Conservation (phyloP, 179 eudicot genomes). For the Spergularia azorica region DNA sequence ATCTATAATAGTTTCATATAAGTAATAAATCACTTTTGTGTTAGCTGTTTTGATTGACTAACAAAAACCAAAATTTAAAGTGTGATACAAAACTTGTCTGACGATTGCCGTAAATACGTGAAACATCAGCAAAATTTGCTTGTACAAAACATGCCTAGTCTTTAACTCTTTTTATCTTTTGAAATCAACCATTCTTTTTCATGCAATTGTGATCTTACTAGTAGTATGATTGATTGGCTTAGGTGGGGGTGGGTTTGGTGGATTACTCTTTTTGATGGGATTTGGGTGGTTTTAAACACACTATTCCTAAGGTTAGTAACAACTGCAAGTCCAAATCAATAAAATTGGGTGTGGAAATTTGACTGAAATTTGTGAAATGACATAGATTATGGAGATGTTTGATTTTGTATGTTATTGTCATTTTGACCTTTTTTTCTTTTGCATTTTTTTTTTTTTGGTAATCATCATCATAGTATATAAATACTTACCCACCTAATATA, state of each 20-base stretch:
- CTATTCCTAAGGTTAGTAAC: slow-evolving; percentile 1
- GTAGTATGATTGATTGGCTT: slow-evolving; percentile 24
- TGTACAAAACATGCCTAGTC: not conserved
- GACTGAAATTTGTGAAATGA: slow-evolving; percentile 36
- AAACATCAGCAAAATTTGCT: too few relatives aligned
- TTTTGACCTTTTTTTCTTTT: slow-evolving; percentile 25
- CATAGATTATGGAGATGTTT: slow-evolving; percentile 17
- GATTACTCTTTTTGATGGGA: not conserved
- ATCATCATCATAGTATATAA: slow-evolving; percentile 19
- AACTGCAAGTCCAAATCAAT: slow-evolving; percentile 37
- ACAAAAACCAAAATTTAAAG: too few relatives aligned
- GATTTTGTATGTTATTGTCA: slow-evolving; percentile 32
- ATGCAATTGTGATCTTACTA: slow-evolving; percentile 12
- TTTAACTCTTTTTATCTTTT: not conserved
- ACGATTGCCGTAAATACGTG: too few relatives aligned
- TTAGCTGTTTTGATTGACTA: too few relatives aligned
- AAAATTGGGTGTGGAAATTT: slow-evolving; percentile 40
- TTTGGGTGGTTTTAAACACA: slow-evolving; percentile 18
- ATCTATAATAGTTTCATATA: too few relatives aligned
- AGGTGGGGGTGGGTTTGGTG: slow-evolving; percentile 15
- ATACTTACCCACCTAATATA: slow-evolving; percentile 26
- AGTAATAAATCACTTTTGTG: too few relatives aligned
- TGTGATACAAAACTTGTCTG: too few relatives aligned
- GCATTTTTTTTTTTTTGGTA: slow-evolving; percentile 5
- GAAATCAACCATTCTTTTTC: not conserved